Conservation (phyloP, 176 grass and related monocot species). For the Raddia guianensis region DNA sequence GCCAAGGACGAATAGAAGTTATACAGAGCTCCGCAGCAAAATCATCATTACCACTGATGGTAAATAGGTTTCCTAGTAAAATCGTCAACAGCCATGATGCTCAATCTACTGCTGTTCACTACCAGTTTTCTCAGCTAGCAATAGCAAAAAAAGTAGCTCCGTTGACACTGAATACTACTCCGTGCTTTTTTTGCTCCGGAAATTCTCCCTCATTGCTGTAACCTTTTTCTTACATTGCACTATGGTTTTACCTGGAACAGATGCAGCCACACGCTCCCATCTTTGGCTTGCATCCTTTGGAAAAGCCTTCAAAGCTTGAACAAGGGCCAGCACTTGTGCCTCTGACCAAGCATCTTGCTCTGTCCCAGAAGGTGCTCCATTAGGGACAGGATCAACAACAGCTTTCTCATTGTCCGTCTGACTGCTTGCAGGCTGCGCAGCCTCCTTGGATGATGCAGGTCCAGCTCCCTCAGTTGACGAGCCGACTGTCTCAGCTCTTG, state of each 20-base stretch:
- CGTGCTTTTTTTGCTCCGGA: slow-evolving; percentile 75
- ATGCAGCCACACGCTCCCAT: slow-evolving; percentile 93
- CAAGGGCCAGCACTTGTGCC: slow-evolving; percentile 76
- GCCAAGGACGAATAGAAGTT: not conserved
- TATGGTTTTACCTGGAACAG: slow-evolving; percentile 93
- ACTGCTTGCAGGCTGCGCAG: slow-evolving; percentile 45
- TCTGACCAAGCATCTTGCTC: slow-evolving; percentile 88
- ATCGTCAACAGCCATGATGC: not conserved
- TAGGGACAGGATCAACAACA: slow-evolving; percentile 37
- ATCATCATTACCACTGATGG: slow-evolving; percentile 25
- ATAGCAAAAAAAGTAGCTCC: not conserved
- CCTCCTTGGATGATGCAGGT: slow-evolving; percentile 31
- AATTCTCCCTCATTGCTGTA: slow-evolving; percentile 79
- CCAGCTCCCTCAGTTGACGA: slow-evolving; percentile 33
- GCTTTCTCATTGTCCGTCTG: slow-evolving; percentile 39
- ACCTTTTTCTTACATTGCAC: slow-evolving; percentile 98
- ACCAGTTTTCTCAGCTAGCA: not conserved
- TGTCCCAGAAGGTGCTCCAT: slow-evolving; percentile 43
- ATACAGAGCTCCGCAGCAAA: slow-evolving; percentile 15
- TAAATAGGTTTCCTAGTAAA: not conserved
- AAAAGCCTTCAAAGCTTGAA: slow-evolving; percentile 94
- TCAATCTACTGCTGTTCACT: slow-evolving; percentile 18
- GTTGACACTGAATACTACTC: slow-evolving; percentile 42
- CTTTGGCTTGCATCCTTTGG: slow-evolving; percentile 92
- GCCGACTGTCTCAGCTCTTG: slow-evolving; percentile 55